Evolutionary conservation across 441 rosid genomes (phyloP).

Genomic region (Biscutella laevigata): DNA sequence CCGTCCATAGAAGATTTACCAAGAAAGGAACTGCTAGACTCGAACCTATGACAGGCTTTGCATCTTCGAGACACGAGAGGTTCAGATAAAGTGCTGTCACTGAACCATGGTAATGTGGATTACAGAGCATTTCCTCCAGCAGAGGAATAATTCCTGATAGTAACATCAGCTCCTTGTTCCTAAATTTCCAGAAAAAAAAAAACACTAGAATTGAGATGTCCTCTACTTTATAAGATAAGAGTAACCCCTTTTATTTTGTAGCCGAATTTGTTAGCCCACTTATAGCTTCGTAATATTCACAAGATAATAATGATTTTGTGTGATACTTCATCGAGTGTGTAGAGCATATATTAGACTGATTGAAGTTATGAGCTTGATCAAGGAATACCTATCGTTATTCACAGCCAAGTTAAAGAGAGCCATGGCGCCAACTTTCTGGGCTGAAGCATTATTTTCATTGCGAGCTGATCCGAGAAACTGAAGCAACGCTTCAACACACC

Average conservation of each 20-base stretch:
- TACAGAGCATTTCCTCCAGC: constrained; percentile 74
- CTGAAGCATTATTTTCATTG: constrained; percentile 34
- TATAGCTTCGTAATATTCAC: not conserved
- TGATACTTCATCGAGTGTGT: too few relatives aligned
- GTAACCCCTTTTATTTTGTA: not conserved
- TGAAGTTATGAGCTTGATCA: not conserved
- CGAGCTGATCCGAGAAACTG: constrained; percentile 62
- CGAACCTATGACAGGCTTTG: constrained; percentile 67
- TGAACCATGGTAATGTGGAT: constrained; percentile 39
- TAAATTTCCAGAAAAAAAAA: constrained; percentile 24
- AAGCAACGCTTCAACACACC: constrained; percentile 70
- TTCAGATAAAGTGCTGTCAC: constrained; percentile 90
- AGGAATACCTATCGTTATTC: constrained; percentile 73
- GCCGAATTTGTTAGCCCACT: not conserved
- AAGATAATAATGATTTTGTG: not conserved
- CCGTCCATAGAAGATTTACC: constrained; percentile 51
- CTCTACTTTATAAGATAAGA: not conserved
- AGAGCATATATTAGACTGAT: not conserved
- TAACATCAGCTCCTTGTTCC: constrained; percentile 89
- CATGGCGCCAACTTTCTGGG: constrained; percentile 85
- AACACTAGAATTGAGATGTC: constrained; percentile 4
- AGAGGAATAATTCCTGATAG: constrained; percentile 60
- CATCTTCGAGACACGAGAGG: constrained; percentile 74
- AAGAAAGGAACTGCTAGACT: constrained; percentile 75
- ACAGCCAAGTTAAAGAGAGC: constrained; percentile 96